A percentile compares a stretch with the other conserved stretches of the same genome.
Conservation (phyloP, 441 rosid genomes). For the Capsella rubella region DNA sequence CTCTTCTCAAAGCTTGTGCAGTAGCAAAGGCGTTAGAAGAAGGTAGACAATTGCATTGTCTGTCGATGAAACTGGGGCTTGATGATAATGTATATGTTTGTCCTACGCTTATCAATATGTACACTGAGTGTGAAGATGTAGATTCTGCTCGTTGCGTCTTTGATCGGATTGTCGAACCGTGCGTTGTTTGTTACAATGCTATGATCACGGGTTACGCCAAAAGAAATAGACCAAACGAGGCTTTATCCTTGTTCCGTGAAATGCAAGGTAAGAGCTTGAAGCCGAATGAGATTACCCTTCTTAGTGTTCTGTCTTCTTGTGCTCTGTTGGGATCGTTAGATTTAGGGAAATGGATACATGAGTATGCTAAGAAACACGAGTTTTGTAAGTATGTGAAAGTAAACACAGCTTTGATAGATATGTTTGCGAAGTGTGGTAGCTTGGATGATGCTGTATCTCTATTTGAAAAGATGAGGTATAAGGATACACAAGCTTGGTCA, state of each 20-base stretch:
- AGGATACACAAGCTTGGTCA: constrained; percentile 85
- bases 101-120: constrained; percentile 78
- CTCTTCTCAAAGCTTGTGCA: constrained; percentile 77
- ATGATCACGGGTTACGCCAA: constrained; percentile 70
- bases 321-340: constrained; percentile 75
- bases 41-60: constrained; percentile 79
- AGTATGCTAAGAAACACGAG: constrained; percentile 67
- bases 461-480: constrained; percentile 58
- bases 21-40: constrained; percentile 57
- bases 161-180: constrained; percentile 59
- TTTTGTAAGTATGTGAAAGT: constrained; percentile 68
- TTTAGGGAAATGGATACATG: constrained; percentile 87
- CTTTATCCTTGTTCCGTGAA: constrained; percentile 69
- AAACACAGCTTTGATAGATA: constrained; percentile 75
- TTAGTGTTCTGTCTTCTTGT: constrained; percentile 76
- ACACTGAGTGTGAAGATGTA: constrained; percentile 67
- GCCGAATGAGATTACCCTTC: constrained; percentile 77
- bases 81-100: constrained; percentile 53
- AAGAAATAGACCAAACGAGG: constrained; percentile 78
- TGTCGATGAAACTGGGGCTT: constrained; percentile 65
- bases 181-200: constrained; percentile 72
- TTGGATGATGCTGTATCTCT: constrained; percentile 68
- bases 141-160: constrained; percentile 72
- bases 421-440: constrained; percentile 89
- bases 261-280: constrained; percentile 61